Evolutionary conservation across 176 grass and related monocot species (phyloP).

Genomic region (Bolboschoenus planiculmis): DNA sequence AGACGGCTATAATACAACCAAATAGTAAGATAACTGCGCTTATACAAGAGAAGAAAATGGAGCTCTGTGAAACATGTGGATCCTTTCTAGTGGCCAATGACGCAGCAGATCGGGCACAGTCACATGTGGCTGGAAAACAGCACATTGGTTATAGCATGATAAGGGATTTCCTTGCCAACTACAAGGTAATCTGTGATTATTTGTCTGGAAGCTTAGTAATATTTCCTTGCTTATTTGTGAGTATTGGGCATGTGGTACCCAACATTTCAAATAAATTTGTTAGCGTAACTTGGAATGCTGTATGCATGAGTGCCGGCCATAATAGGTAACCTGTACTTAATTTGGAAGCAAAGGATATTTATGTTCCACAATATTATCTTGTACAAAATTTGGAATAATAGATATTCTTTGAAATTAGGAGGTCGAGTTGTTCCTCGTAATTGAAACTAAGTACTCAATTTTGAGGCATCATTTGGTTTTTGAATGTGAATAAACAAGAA

Average conservation of each 20-base stretch:
- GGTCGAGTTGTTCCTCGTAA: background rate
- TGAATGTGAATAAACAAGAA: slow-evolving; percentile 17
- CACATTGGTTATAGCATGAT: slow-evolving; percentile 93
- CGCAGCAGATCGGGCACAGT: slow-evolving; percentile 81
- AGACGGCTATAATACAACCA: slow-evolving; percentile 62
- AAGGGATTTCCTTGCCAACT: slow-evolving; percentile 71
- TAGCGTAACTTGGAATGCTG: background rate
- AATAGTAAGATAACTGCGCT: slow-evolving; percentile 63
- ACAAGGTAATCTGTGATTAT: slow-evolving; percentile 51
- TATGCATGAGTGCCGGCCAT: background rate
- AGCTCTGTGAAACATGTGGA: slow-evolving; percentile 82
- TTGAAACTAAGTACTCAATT: background rate
- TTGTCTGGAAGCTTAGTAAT: background rate
- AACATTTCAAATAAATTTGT: background rate
- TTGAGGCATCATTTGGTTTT: background rate
- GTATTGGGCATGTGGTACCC: background rate
- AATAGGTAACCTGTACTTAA: background rate
- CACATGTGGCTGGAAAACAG: slow-evolving; percentile 87
- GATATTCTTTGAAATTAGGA: background rate
- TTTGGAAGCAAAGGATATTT: background rate
- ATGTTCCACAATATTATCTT: background rate
- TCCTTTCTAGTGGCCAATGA: slow-evolving; percentile 91
- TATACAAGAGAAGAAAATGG: slow-evolving; percentile 90
- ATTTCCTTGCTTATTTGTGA: background rate
- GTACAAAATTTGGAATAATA: background rate